These are phyloP conservation scores for Lasiosphaeria hispida DNA, from an alignment of 495 filamentous ascomycete species.

Conservation along the genomic window DNA sequence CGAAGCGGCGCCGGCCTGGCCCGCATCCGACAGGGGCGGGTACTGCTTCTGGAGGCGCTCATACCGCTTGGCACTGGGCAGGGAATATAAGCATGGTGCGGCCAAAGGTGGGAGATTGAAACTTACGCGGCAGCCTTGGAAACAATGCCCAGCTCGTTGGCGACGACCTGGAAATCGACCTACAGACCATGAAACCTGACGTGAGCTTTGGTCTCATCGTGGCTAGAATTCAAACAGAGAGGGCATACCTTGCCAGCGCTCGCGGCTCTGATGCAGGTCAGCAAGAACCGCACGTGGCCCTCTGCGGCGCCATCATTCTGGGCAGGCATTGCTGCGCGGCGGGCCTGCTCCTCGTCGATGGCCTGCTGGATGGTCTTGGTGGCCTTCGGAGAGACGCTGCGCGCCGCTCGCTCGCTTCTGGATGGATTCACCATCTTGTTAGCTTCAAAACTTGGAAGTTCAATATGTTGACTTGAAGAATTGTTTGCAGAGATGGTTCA, in stretches of 20 bases:
- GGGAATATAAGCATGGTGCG: not conserved
- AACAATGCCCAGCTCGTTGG: slow-evolving; percentile 60
- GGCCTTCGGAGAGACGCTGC: too few species aligned
- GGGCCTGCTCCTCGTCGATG: slow-evolving; percentile 55
- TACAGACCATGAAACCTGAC: slow-evolving; percentile 33
- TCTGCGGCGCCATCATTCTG: slow-evolving; percentile 42
- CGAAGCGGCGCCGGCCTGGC: too few species aligned
- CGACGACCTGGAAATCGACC: slow-evolving; percentile 62
- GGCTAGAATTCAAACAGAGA: not conserved
- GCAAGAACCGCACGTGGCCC: slow-evolving; percentile 60
- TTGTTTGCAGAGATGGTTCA: too few species aligned
- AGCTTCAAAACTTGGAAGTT: too few species aligned
- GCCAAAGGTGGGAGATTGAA: slow-evolving; percentile 1
- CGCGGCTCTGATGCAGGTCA: slow-evolving; percentile 60
- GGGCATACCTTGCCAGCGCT: slow-evolving; percentile 53
- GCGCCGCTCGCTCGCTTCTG: too few species aligned
- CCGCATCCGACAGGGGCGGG: too few species aligned
- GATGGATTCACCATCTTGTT: too few species aligned
- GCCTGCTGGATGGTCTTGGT: slow-evolving; percentile 43
- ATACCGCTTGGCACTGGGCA: slow-evolving; percentile 59
- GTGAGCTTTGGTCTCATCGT: not conserved
- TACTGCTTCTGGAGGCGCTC: slow-evolving; percentile 56
- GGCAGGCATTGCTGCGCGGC: too few species aligned
- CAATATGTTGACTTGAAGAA: too few species aligned
- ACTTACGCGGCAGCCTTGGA: slow-evolving; percentile 68